These are phyloP conservation scores for Nicotiana obtusifolia DNA, from an alignment of 257 asterid species.

Conservation along the genomic window DNA sequence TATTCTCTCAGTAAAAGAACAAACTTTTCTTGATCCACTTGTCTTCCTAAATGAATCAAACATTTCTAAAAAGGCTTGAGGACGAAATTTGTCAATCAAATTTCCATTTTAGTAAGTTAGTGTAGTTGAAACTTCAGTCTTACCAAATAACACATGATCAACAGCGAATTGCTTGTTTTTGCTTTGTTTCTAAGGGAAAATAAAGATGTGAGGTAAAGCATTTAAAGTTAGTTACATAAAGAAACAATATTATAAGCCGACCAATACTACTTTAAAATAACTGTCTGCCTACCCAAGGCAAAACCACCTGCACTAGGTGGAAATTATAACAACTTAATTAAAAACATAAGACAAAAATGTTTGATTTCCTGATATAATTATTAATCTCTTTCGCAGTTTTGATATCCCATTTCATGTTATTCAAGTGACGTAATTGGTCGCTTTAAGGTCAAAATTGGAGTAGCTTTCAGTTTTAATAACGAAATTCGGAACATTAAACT, in stretches of 20 bases:
- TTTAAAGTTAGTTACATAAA: constrained; percentile 23
- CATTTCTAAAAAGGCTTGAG: not conserved
- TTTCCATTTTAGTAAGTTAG: not conserved
- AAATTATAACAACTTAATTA: not conserved
- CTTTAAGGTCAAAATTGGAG: no score
- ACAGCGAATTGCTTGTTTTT: not conserved
- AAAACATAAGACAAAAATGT: not conserved
- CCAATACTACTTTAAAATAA: constrained; percentile 5
- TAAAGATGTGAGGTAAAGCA: not conserved
- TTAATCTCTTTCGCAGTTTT: not conserved
- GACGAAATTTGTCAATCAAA: not conserved
- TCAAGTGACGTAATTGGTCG: not conserved
- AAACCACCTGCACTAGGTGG: no score
- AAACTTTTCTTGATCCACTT: not conserved
- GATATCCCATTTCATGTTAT: not conserved
- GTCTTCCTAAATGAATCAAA: not conserved
- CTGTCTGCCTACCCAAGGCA: constrained; percentile 20
- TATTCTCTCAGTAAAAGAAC: not conserved
- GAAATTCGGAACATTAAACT: no score
- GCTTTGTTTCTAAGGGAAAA: constrained; percentile 23
- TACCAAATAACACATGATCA: constrained; percentile 5
- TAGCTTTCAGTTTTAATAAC: no score
- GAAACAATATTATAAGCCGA: not conserved
- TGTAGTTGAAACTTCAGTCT: constrained; percentile 22
- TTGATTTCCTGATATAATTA: not conserved